Base-by-base conservation (phyloP, 2,329 filamentous ascomycete genomes). In the Xylaria sp. region DNA sequence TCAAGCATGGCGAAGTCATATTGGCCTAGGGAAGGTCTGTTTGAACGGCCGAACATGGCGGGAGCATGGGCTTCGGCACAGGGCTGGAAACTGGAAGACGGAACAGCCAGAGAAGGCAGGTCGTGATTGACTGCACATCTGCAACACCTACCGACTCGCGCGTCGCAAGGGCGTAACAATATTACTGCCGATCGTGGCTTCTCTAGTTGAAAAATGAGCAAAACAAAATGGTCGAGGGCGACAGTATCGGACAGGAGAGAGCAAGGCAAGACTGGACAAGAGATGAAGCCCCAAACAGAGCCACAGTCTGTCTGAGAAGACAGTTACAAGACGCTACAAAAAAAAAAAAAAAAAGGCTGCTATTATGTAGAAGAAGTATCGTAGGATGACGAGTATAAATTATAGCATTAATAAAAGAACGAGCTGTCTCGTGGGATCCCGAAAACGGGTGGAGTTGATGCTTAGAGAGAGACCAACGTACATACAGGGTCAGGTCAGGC, bases 1-100 rank as follows among this genome's bases (percentile, higher is more conserved):
- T 71, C 67, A 66, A 67, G 68, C 63, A 67, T 55, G 19, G 67
- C 49, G 43, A 69, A 67, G 69, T 73, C 71, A 69, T 71, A 65
- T 50, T 71, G 71, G 54, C 69, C 69, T 15, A 72, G 58, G 37
- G 70, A 68, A 45, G 71, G 72, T 60, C 69, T 68, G 52, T 69
- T 70, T 54, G 63, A 58, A 57, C 70, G 69, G 55, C 65, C 64
- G 57, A 68, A 68, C 68, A 71, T 73, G 46, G 52, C 60, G 53
- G 19, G 45, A 37, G 56, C 67, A 69, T 68, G 35, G 57, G 43
- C 58, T 57, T 35, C 19, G 37, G 25, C 42, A n/a, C 33, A 46
- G 19, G 25, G 43, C 46, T 45, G 61, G 59, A 63, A 64, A 52
- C 57, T 46, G 49, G 57, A 33, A 64, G 59, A 65, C 33, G 54